A percentile compares a stretch with the other conserved stretches of the same genome.
These are phyloP conservation scores for Psilocybe tampanensis DNA, from an alignment of 768 basidiomycete genomes.

Conservation along the genomic window DNA sequence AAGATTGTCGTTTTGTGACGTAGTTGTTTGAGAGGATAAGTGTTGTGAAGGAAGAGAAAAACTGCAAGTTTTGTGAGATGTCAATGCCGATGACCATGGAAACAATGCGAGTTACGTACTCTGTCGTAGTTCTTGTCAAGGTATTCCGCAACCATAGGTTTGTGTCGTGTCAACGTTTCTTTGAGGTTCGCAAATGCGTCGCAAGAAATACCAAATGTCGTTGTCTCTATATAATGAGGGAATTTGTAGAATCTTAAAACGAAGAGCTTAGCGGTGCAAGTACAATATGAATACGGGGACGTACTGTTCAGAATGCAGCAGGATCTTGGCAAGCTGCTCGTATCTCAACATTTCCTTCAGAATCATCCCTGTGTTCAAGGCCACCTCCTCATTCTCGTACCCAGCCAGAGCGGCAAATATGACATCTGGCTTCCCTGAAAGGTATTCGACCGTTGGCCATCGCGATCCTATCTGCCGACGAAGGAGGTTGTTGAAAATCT, in stretches of 20 bases:
- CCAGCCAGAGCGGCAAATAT: slow-evolving; percentile 87
- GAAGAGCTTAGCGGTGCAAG: slow-evolving; percentile 1
- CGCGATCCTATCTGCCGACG: slow-evolving; percentile 91
- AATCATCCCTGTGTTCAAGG: slow-evolving; percentile 97
- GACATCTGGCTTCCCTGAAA: slow-evolving; percentile 70
- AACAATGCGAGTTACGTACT: slow-evolving; percentile 45
- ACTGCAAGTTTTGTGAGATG: slow-evolving; percentile 49
- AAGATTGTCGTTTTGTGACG: slow-evolving; percentile 98
- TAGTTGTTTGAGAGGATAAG: slow-evolving; percentile 95
- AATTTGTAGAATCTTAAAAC: slow-evolving; percentile 87
- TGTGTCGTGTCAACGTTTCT: slow-evolving; percentile 96
- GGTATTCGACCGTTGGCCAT: slow-evolving; percentile 96
- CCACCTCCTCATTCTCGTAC: slow-evolving; percentile 94
- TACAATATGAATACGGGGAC: slow-evolving; percentile 31
- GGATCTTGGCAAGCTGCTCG: slow-evolving; percentile 86
- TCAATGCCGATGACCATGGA: slow-evolving; percentile 13
- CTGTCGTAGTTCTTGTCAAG: slow-evolving; percentile 97
- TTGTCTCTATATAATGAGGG: slow-evolving; percentile 95
- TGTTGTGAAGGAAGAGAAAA: slow-evolving; percentile 93
- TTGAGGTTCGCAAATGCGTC: slow-evolving; percentile 98
- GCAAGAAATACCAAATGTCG: slow-evolving; percentile 97
- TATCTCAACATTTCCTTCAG: slow-evolving; percentile 95
- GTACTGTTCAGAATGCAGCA: slow-evolving; percentile 93
- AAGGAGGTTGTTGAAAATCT: slow-evolving; percentile 88
- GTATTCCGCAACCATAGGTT: slow-evolving; percentile 97